Evolutionary conservation across 176 grass and related monocot species (phyloP).

Genomic region (Cymbopogon citratus): DNA sequence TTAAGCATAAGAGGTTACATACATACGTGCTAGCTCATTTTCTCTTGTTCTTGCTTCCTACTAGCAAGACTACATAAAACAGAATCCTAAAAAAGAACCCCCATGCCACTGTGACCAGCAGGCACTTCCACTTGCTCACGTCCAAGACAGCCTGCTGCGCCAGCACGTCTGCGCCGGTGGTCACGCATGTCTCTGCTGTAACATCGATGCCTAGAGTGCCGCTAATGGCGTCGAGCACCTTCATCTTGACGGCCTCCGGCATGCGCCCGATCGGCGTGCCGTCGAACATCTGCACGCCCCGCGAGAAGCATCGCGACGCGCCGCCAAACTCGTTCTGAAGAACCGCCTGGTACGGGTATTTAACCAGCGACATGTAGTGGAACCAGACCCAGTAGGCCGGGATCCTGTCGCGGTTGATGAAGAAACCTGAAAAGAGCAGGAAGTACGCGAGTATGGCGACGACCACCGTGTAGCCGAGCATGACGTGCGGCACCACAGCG

Average conservation of each 20-base stretch:
- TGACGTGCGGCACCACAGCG: constrained; percentile 73
- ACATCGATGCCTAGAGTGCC: too few species aligned
- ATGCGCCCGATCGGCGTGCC: constrained; percentile 50
- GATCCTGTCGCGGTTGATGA: constrained; percentile 76
- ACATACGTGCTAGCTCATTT: too few species aligned
- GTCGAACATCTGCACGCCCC: constrained; percentile 69
- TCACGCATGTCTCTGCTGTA: too few species aligned
- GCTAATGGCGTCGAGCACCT: constrained; percentile 49
- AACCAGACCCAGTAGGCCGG: constrained; percentile 88
- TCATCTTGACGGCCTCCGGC: constrained; percentile 34
- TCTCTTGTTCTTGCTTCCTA: too few species aligned
- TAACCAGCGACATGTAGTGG: constrained; percentile 79
- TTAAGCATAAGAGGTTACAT: too few species aligned
- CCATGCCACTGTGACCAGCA: too few species aligned
- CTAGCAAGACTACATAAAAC: too few species aligned
- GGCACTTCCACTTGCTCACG: too few species aligned
- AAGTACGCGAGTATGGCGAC: constrained; percentile 89
- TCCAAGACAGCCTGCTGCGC: too few species aligned
- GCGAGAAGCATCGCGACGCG: constrained; percentile 46
- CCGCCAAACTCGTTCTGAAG: constrained; percentile 73
- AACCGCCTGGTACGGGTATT: constrained; percentile 83
- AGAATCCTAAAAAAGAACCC: too few species aligned
- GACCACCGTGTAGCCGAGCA: constrained; percentile 76
- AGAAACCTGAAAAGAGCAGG: constrained; percentile 83
- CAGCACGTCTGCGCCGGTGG: too few species aligned